Conservation (phyloP, 805 yeast species). For the Cyberlindnera samutprakarnensis region DNA sequence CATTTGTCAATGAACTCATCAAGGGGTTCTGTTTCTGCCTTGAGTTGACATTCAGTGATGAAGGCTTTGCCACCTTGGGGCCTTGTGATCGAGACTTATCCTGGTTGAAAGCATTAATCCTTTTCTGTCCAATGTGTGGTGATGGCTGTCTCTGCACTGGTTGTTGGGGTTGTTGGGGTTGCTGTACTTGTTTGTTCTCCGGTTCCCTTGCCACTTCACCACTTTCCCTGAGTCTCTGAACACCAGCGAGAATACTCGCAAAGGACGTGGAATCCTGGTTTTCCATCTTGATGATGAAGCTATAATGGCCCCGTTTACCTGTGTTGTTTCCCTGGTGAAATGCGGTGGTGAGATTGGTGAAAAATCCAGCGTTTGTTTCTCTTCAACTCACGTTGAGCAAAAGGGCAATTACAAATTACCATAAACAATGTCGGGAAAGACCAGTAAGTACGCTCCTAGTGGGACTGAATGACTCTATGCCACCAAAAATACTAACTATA, state of each 20-base stretch:
- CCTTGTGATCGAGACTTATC: slow-evolving; percentile 8
- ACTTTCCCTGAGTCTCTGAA: slow-evolving; percentile 37
- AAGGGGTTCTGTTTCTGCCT: slow-evolving; percentile 72
- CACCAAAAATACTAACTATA: too few relatives aligned
- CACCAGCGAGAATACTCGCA: slow-evolving; percentile 66
- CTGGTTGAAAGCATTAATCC: slow-evolving; percentile 20
- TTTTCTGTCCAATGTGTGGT: slow-evolving; percentile 7
- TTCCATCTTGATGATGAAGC: slow-evolving; percentile 9
- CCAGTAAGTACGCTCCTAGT: slow-evolving; percentile 5
- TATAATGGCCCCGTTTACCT: too few relatives aligned
- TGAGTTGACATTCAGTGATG: slow-evolving; percentile 47
- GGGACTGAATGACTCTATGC: too few relatives aligned
- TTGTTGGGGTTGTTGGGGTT: neutral
- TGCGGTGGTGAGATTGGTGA: too few relatives aligned
- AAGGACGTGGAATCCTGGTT: slow-evolving; percentile 50
- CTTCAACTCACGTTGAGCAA: too few relatives aligned
- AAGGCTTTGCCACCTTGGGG: slow-evolving; percentile 10
- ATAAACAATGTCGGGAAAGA: too few relatives aligned
- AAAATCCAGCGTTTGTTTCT: too few relatives aligned
- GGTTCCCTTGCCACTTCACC: slow-evolving; percentile 12
- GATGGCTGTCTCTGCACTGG: slow-evolving; percentile 1
- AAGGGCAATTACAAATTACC: too few relatives aligned
- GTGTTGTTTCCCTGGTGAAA: too few relatives aligned
- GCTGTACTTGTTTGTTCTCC: neutral
- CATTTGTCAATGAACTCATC: slow-evolving; percentile 43